phyloP scores from a whole-genome alignment of 1,284 basidiomycete genomes.

The Ganoderma lingzhi region DNA sequence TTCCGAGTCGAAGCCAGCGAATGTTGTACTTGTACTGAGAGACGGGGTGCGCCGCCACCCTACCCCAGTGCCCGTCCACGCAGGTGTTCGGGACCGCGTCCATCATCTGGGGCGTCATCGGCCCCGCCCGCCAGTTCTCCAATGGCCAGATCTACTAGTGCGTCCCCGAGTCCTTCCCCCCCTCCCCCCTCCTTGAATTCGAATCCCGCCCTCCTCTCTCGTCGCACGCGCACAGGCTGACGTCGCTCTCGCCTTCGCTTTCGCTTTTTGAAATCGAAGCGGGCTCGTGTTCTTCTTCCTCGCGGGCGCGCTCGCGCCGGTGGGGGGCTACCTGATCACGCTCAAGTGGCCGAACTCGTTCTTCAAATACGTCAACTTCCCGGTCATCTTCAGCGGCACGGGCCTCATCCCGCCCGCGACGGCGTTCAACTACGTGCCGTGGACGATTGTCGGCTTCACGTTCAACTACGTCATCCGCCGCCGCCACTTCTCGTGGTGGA shows the following conservation, averaged over 20 bases:
- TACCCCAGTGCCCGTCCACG: conserved; percentile 45
- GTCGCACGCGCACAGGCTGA: background rate
- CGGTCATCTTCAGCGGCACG: conserved; percentile 62
- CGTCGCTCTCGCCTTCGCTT: background rate
- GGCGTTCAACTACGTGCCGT: conserved; percentile 56
- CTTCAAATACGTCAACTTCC: conserved; percentile 58
- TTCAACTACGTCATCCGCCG: conserved; percentile 64
- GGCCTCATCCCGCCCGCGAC: conserved; percentile 59
- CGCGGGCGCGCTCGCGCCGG: conserved; percentile 57
- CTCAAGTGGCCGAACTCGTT: conserved; percentile 53
- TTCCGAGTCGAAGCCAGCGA: too few species aligned
- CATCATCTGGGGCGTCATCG: conserved; percentile 60
- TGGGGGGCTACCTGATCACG: conserved; percentile 48
- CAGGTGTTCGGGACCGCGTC: conserved; percentile 53
- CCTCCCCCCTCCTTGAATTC: too few species aligned
- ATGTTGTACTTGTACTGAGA: too few species aligned
- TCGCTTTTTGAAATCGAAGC: conserved; percentile 20
- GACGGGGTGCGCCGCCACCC: too few species aligned
- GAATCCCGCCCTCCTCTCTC: background rate
- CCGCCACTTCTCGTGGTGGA: conserved; percentile 61
- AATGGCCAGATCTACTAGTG: conserved; percentile 47
- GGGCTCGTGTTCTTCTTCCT: conserved; percentile 64
- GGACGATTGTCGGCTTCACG: conserved; percentile 58
- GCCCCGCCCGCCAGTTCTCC: conserved; percentile 56
- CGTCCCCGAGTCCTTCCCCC: conserved; percentile 7